Evolutionary conservation across 169 alveolate species (phyloP).

Genomic region (Neospora caninum): DNA sequence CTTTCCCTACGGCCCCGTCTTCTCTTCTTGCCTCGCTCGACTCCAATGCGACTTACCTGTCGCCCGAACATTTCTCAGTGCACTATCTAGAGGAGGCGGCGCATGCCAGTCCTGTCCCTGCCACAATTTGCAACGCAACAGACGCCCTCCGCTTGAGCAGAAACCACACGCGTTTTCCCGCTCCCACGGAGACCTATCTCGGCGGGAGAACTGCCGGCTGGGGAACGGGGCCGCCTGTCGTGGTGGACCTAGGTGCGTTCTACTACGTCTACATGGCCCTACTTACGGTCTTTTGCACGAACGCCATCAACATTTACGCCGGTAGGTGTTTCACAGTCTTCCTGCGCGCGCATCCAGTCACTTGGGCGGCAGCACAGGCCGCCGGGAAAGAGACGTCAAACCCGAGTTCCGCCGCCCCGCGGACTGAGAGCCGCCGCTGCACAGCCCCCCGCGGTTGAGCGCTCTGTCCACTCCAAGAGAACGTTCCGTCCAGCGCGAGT

Average conservation of each 20-base stretch:
- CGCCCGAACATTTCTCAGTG: not conserved
- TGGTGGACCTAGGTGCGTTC: constrained; percentile 60
- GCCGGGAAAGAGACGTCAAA: not conserved
- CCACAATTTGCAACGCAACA: too few species aligned
- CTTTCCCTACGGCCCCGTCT: not conserved
- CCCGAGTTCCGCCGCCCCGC: not conserved
- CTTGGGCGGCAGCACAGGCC: not conserved
- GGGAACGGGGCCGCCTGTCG: constrained; percentile 11
- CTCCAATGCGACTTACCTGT: not conserved
- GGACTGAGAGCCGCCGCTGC: too few species aligned
- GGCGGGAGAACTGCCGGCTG: not conserved
- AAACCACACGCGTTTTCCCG: too few species aligned
- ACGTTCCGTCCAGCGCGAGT: too few species aligned
- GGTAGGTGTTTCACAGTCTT: constrained; percentile 28
- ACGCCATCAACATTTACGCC: constrained; percentile 93
- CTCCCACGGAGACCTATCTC: too few species aligned
- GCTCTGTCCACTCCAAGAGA: too few species aligned
- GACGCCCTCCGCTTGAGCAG: too few species aligned
- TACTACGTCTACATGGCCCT: constrained; percentile 87
- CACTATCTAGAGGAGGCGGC: not conserved
- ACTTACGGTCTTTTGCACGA: constrained; percentile 90
- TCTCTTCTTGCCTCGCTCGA: not conserved
- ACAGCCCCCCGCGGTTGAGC: too few species aligned
- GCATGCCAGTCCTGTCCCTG: not conserved
- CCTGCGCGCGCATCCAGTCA: not conserved